Percentiles rank a stretch among this genome's conserved stretches.
Conservation (phyloP, 108 stramenopile species). For the Discostella stelligeroides region DNA sequence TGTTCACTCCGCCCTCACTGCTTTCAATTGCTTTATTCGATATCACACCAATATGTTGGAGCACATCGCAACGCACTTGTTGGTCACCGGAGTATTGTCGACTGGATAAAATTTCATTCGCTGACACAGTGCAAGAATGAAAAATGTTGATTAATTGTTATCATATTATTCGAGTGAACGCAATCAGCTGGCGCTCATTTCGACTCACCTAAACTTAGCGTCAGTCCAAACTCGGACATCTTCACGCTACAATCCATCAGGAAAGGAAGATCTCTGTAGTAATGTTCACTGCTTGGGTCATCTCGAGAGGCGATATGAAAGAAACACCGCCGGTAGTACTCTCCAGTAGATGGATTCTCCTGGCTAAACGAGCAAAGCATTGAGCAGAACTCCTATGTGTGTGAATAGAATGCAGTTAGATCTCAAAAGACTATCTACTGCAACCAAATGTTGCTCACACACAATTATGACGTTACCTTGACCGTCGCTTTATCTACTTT, state of each 20-base stretch:
- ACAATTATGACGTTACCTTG: constrained; percentile 37
- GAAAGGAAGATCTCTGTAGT: constrained; percentile 66
- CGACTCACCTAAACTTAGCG: constrained; percentile 67
- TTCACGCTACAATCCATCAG: constrained; percentile 64
- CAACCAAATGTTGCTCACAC: background rate
- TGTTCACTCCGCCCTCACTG: constrained; percentile 32
- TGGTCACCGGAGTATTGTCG: constrained; percentile 19
- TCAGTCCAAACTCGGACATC: constrained; percentile 57
- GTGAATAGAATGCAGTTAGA: background rate
- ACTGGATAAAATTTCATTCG: constrained; percentile 49
- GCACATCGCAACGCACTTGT: constrained; percentile 21
- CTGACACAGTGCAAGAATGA: background rate
- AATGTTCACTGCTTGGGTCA: constrained; percentile 54
- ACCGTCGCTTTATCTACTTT: constrained; percentile 64
- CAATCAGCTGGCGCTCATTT: background rate
- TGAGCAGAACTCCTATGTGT: constrained; percentile 71
- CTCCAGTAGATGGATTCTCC: constrained; percentile 8
- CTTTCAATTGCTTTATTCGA: constrained; percentile 36
- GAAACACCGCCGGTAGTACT: constrained; percentile 47
- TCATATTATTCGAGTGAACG: background rate
- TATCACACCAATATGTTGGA: constrained; percentile 43
- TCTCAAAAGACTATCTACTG: background rate
- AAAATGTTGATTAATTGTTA: background rate
- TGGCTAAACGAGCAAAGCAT: constrained; percentile 48
- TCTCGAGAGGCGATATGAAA: constrained; percentile 59